Base-by-base conservation (phyloP, 768 basidiomycete species). In the Amanita brunnescens region DNA sequence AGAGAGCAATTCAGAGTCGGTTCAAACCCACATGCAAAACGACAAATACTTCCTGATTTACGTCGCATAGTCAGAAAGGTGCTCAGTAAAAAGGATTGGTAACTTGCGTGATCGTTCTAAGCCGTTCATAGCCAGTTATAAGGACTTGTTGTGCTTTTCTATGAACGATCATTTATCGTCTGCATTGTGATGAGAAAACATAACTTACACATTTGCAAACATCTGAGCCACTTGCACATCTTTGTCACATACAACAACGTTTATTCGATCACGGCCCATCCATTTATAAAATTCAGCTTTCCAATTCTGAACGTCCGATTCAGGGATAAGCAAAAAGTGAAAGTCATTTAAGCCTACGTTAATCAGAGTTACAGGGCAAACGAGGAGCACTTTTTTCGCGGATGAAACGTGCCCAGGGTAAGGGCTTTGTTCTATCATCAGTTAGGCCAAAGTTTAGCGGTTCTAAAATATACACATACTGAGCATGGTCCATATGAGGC, bases 241-340 rank as follows among this genome's bases (percentile, higher is more conserved):
- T 54, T 73, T 77, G 59, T 74, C 71, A 54, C 71, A 75, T 14
- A 70, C 67, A 41, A 70, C 63, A 18, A 79, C 68, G 4, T 77
- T 70, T 18, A 72, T 62, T 48, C 71, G 71, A 64, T 80, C 78
- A 53, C 71, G 64, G 12, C 75, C 84, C 26, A 70, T 82, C 94
- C 96, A 99, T 70, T 98, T 98, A 58, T 85, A 77, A 62, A 99
- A 92, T 64, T 99, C 96, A 37, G 81, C 83, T 63, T 81, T 86
- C 96, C 96, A 99, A 62, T 97, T 98, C 85, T 95, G 38, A 13
- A 29, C 24, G 5, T 30, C 24, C 40, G 33, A 39, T 53, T 54
- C 30, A 53, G 14, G 39, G 49, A 14, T 35, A 35, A 29, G 7
- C 26, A 38, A 14, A 24, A 42, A 20, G 42, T 42, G 18, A 5